A percentile compares a stretch with the other conserved stretches of the same genome.
These are phyloP conservation scores for Serendipita sp. DNA, from an alignment of 768 basidiomycete species.

Conservation along the genomic window DNA sequence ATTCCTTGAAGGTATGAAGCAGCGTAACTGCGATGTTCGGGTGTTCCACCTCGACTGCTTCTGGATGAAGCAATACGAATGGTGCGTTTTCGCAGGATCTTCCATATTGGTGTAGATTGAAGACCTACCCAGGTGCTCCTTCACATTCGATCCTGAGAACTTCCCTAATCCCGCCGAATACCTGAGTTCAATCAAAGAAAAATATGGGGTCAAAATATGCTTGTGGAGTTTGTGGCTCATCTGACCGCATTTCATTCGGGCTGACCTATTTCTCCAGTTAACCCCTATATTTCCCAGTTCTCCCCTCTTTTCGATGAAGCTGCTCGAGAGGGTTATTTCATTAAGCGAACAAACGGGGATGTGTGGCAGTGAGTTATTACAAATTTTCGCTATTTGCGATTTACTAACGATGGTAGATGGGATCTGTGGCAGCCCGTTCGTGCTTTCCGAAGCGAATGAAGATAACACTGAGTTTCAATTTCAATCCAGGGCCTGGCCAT, in stretches of 20 bases:
- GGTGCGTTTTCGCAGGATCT: slow-evolving; percentile 2
- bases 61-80: slow-evolving; percentile 13
- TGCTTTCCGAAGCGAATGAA: not conserved
- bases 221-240: slow-evolving; percentile 40
- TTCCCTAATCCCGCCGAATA: slow-evolving; percentile 51
- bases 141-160: slow-evolving; percentile 59
- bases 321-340: slow-evolving; percentile 47
- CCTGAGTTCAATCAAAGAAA: slow-evolving; percentile 29
- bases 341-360: slow-evolving; percentile 47
- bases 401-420: slow-evolving; percentile 20
- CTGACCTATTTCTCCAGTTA: slow-evolving; percentile 22
- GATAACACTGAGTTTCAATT: not conserved
- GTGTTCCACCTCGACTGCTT: slow-evolving; percentile 59
- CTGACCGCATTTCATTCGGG: not conserved
- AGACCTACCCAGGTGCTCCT: slow-evolving; percentile 37
- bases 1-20: slow-evolving; percentile 55
- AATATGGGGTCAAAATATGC: slow-evolving; percentile 50
- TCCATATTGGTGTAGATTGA: not conserved
- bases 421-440: slow-evolving; percentile 52
- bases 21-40: slow-evolving; percentile 42
- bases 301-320: slow-evolving; percentile 57
- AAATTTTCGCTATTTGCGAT: not conserved
- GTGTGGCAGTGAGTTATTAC: slow-evolving; percentile 19
- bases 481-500: slow-evolving; percentile 15
- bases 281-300: slow-evolving; percentile 53